Base-by-base conservation (phyloP, 306 rosid species). In the Ceratonia siliqua region DNA sequence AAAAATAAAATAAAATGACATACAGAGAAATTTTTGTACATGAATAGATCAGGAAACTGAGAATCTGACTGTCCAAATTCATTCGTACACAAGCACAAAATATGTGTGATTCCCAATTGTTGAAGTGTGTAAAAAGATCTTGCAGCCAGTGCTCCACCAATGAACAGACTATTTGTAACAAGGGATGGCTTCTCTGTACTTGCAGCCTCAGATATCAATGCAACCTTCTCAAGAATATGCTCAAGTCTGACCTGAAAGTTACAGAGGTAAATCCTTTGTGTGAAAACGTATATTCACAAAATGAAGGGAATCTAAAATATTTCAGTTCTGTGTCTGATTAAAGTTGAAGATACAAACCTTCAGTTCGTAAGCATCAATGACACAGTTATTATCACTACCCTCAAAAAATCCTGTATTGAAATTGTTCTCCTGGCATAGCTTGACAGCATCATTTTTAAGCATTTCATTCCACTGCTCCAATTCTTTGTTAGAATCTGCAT, bases 21-120 rank as follows among this genome's bases (percentile, higher is more conserved):
- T 73, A 92, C 98, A 32, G 85, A 92, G 76, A 90, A 94, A 48
- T 91, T 94, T 82, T 82, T 90, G 81, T 94, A 94, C 46, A 74
- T 62, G 32, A 94, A 90, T 15, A 84, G 84, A 78, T 90, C 92
- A n/a, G 97, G 95, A 83, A 80, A 92, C 78, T 94, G 98, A 77
- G 96, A 85, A 86, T 92, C 97, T n/a, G 96, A 87, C 80, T 94
- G 98, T 48, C 98, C 97, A 70, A 92, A 88, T 85, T 94, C 98
- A 58, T 88, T 92, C 58, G 95, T 82, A 78, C 98, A 94, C 79
- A 94, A 80, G 54, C 98, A 94, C 78, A 94, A 76, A 52, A 91
- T 85, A 80, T 91, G 95, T 21, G 95, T 88, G 73, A 94, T 85
- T 86, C 90, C 93, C 62, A 92, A 75, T 81, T 79, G 82, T 72